Evolutionary conservation across 2,329 filamentous ascomycete genomes (phyloP).

Genomic region (Stromatinia cepivora): DNA sequence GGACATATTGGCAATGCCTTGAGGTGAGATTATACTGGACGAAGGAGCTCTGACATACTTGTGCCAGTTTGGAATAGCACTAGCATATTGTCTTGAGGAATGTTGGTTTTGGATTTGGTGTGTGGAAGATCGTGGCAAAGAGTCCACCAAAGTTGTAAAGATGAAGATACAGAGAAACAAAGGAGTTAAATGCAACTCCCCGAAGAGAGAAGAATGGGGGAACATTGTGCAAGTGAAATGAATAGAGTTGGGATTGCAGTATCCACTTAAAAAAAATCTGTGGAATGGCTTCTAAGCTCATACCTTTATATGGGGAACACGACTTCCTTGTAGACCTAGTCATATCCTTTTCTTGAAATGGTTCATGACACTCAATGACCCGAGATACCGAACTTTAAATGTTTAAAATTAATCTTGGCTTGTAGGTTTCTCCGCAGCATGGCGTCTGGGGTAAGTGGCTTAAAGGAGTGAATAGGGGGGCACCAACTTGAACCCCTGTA

Average conservation of each 20-base stretch:
- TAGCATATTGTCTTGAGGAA: background rate
- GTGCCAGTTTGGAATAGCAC: slow-evolving; percentile 40
- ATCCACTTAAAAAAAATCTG: background rate
- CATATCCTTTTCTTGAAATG: background rate
- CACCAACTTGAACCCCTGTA: slow-evolving; percentile 3
- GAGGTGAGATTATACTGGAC: slow-evolving; percentile 40
- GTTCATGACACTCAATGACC: slow-evolving; percentile 8
- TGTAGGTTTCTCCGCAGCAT: background rate
- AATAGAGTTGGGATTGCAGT: background rate
- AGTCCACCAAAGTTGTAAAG: slow-evolving; percentile 5
- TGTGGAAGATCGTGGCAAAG: background rate
- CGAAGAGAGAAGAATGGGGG: background rate
- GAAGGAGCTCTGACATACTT: slow-evolving; percentile 45
- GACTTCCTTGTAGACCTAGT: no score
- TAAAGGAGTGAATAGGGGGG: slow-evolving; percentile 9
- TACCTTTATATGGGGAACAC: slow-evolving; percentile 7
- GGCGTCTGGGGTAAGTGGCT: slow-evolving; percentile 14
- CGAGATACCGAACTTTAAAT: slow-evolving; percentile 4
- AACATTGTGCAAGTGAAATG: background rate
- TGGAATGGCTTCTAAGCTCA: background rate
- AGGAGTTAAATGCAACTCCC: background rate
- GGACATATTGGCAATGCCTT: slow-evolving; percentile 39
- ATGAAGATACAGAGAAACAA: slow-evolving; percentile 1
- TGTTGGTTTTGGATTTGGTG: background rate
- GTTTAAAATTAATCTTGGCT: background rate